Evolutionary conservation across 1,284 basidiomycete genomes (phyloP).

Genomic region (Farysia itapuensis): DNA sequence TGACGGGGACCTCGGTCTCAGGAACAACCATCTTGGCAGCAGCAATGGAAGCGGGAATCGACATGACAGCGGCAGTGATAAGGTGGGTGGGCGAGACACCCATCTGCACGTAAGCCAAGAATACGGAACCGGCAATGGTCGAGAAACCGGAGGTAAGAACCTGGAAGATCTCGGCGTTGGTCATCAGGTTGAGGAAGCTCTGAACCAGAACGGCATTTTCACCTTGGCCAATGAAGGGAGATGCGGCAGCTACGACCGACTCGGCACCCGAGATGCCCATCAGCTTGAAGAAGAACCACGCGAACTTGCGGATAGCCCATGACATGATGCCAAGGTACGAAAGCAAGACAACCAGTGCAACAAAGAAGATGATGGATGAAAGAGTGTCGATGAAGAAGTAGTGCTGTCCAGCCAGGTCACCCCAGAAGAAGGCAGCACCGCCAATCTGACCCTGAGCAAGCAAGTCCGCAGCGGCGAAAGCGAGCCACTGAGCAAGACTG

Average conservation of each 20-base stretch:
- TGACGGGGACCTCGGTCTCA: slow-evolving; percentile 80
- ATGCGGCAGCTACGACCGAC: slow-evolving; percentile 85
- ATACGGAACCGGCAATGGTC: slow-evolving; percentile 85
- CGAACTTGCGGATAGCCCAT: slow-evolving; percentile 63
- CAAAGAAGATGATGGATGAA: slow-evolving; percentile 69
- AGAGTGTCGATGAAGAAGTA: slow-evolving; percentile 61
- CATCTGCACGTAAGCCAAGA: slow-evolving; percentile 77
- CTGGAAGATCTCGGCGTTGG: slow-evolving; percentile 82
- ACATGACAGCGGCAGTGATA: slow-evolving; percentile 88
- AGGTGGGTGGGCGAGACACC: slow-evolving; percentile 79
- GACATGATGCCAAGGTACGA: slow-evolving; percentile 61
- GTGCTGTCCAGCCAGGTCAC: slow-evolving; percentile 22
- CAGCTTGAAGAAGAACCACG: slow-evolving; percentile 88
- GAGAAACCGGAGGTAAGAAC: slow-evolving; percentile 81
- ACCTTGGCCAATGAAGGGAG: slow-evolving; percentile 76
- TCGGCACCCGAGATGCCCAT: slow-evolving; percentile 75
- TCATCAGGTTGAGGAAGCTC: slow-evolving; percentile 86
- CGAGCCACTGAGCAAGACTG: slow-evolving; percentile 47
- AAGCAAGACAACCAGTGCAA: slow-evolving; percentile 67
- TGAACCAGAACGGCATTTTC: slow-evolving; percentile 59
- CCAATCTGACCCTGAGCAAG: slow-evolving; percentile 45
- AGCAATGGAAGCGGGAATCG: slow-evolving; percentile 87
- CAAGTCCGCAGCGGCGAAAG: slow-evolving; percentile 48
- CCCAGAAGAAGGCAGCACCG: slow-evolving; percentile 55
- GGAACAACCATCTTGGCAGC: slow-evolving; percentile 84